Conservation (phyloP, 1,284 basidiomycete genomes). For the Trichosporon sp. region DNA sequence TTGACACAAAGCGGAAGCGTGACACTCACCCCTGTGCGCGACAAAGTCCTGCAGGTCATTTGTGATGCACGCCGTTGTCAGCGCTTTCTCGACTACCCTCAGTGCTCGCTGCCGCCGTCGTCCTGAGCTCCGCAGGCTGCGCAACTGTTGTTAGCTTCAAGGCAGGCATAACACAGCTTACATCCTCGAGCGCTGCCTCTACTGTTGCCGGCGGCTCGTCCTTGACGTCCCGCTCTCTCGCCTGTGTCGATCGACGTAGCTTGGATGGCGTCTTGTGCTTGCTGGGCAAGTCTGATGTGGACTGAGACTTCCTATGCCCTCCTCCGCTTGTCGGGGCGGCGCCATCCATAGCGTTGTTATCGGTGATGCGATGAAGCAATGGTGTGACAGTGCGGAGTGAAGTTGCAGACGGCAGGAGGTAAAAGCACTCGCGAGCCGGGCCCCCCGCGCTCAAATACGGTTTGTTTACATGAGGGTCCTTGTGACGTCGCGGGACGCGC, state of each 20-base stretch:
- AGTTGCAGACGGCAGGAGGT: not conserved
- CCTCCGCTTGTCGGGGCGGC: not conserved
- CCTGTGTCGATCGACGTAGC: not conserved
- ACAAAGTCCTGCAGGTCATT: conserved; percentile 5
- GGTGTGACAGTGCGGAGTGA: not conserved
- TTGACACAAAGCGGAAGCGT: too few species aligned
- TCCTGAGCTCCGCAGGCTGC: conserved; percentile 26
- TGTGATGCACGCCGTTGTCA: conserved; percentile 17
- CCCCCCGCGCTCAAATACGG: not conserved
- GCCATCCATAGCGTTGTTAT: not conserved
- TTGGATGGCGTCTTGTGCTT: not conserved
- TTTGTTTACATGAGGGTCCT: not conserved
- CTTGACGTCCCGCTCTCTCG: not conserved
- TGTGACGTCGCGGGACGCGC: not conserved
- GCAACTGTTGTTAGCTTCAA: conserved; percentile 19
- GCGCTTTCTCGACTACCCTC: conserved; percentile 18
- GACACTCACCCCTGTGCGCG: conserved; percentile 8
- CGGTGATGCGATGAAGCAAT: not conserved
- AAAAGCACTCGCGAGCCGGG: not conserved
- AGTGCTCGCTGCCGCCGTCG: conserved; percentile 27
- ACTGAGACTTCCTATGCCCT: conserved; percentile 37
- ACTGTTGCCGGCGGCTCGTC: not conserved
- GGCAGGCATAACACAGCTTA: not conserved
- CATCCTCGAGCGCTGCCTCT: conserved; percentile 3
- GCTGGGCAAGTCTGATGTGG: conserved; percentile 26